A percentile compares a stretch with the other conserved stretches of the same genome.
Evolutionary conservation across 805 yeast species (phyloP).

Genomic region (Hanseniaspora guilliermondii): DNA sequence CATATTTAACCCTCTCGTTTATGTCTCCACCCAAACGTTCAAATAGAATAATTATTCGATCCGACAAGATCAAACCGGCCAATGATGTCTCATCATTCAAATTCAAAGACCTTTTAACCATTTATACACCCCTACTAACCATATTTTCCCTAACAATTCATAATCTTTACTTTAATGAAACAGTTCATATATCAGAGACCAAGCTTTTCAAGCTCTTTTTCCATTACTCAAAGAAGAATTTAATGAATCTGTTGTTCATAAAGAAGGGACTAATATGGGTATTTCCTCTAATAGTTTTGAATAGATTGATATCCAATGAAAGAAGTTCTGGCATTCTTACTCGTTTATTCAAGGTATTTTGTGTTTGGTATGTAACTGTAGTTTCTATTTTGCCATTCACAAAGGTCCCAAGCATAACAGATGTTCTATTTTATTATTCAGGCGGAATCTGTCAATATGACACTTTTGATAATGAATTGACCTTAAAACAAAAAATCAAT

Average conservation of each 20-base stretch:
- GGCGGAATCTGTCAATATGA: slow-evolving; percentile 44
- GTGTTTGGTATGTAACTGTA: slow-evolving; percentile 56
- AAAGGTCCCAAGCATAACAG: slow-evolving; percentile 84
- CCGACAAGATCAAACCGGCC: background rate
- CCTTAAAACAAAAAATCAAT: background rate
- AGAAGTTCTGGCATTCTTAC: background rate
- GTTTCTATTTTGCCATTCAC: slow-evolving; percentile 47
- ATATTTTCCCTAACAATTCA: background rate
- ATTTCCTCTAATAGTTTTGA: slow-evolving; percentile 17
- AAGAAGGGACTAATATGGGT: slow-evolving; percentile 92
- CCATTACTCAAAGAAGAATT: slow-evolving; percentile 7
- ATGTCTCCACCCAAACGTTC: background rate
- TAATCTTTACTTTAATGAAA: background rate
- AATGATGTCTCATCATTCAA: background rate
- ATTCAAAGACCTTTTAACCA: background rate
- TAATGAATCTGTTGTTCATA: slow-evolving; percentile 60
- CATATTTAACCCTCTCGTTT: background rate
- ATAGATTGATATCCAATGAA: slow-evolving; percentile 7
- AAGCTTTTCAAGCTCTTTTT: background rate
- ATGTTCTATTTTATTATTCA: slow-evolving; percentile 58
- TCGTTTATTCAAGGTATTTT: slow-evolving; percentile 24
- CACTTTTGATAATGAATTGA: background rate
- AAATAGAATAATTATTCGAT: background rate
- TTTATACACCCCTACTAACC: slow-evolving; percentile 3
- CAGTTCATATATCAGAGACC: background rate